Evolutionary conservation across 768 basidiomycete species (phyloP), one percentile per base, ranked within the genome.

Genomic region (Leccinum fibrillosum): DNA sequence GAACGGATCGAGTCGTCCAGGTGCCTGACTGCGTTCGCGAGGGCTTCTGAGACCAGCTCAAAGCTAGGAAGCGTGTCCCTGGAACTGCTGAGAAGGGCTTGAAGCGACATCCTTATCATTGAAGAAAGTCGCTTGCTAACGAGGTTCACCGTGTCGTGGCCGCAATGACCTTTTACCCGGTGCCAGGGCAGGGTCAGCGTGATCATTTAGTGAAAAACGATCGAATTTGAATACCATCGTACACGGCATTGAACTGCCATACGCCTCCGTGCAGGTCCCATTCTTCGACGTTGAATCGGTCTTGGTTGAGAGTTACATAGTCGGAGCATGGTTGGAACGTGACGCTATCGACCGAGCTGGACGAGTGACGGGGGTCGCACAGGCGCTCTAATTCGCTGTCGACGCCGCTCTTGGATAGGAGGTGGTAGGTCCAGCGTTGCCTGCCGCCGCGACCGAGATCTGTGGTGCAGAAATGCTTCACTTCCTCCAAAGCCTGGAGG

Each of bases 391-490:
- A 61, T 66, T 82, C 77, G 11, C 66, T 55, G 21, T 77, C 69
- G 25, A 84, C 60, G 5, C 59, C 66, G 11, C 71, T 73, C 57
- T 82, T 79, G 15, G 71, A 53, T 25, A 84, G 75, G 26, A 77
- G 64, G 17, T 77, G 80, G 65, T 83, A 85, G 3, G 82, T 78
- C 83, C 83, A 85, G 35, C 77, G 76, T 34, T 78, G 77, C 53
- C 70, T 74, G 32, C 81, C 82, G 8, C 79, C 75, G 48, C 76
- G 76, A 61, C 82, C 82, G 65, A 84, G 78, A 67, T 84, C 81
- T 6, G 83, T 84, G 19, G 71, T 73, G 15, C 71, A 74, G 62
- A 83, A 83, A 63, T 82, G 69, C 62, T 76, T 79, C 52, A 83
- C 83, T 64, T 84, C 82, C 39, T 79, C 74, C 56, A 84, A 69